Evolutionary conservation across 2,329 filamentous ascomycete genomes (phyloP), one percentile per base, ranked within the genome.

Genomic region (Triangularia verruculosa): DNA sequence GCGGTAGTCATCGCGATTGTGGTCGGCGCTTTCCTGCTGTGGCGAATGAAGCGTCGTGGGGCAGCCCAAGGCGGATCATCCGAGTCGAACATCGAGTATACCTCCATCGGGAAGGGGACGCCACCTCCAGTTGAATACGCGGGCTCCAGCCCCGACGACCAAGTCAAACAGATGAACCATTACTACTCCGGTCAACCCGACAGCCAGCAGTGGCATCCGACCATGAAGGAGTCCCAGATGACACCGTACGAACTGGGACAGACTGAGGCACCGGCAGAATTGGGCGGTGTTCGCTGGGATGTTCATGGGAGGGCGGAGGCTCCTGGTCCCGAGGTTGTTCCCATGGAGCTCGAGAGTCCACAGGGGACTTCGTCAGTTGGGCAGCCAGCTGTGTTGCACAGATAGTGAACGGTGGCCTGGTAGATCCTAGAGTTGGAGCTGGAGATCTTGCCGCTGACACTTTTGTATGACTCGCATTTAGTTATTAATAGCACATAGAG

Each of bases 11-110:
- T 69, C 11, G 62, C 61, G 24, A 57, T 64, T 24, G n/a, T 64
- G 2, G 39, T 51, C 3, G 62, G 63, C 2, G 57, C 61, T 0
- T 15, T 69, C 30, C 58, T 66, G 15, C 12, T 69, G 39, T 69
- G 62, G 61, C 15, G 60, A 39, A 54, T 47, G 47, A 60, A 58
- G 27, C 39, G 63, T 27, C 39, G 32, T 24, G 56, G 17, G 27
- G 34, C 9, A 4, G 57, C 34, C 11, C 11, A 7, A n/a, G n/a
- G n/a, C n/a, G n/a, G n/a, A n/a, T n/a, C 34, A 0, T 8, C 39
- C 12, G 57, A 34, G 2, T 15, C 55, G 8, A 32, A 8, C n/a
- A 34, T 3, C 1, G 39, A 47, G 13, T 34, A 51, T 3, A 30
- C 57, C 13, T 4, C 22, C 20, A n/a, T 12, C 22, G 51, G 15